Evolutionary conservation across 495 filamentous ascomycete genomes (phyloP).

Genomic region (Lophiostoma macrostomum): DNA sequence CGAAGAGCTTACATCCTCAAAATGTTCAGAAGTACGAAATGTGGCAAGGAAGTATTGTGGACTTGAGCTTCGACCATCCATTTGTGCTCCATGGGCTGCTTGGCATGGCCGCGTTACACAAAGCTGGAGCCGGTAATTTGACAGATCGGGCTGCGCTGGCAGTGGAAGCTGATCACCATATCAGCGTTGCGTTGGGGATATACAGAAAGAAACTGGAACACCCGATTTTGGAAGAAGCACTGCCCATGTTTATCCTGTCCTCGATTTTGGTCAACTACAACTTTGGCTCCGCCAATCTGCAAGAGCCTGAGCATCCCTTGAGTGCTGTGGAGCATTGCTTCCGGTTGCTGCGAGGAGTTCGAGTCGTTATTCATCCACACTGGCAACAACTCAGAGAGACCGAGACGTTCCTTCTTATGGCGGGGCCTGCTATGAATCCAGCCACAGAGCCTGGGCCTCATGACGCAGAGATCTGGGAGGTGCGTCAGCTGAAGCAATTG

Average conservation of each 20-base stretch:
- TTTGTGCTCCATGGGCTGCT: conserved; percentile 23
- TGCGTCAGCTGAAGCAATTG: conserved; percentile 3
- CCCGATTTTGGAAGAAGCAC: neutral
- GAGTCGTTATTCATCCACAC: conserved; percentile 3
- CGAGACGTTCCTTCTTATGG: neutral
- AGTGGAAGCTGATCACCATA: conserved; percentile 10
- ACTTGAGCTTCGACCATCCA: conserved; percentile 16
- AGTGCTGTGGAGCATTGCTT: conserved; percentile 15
- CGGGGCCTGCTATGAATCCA: neutral
- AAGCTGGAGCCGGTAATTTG: neutral
- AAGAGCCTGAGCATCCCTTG: conserved; percentile 9
- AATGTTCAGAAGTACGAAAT: neutral
- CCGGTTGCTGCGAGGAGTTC: conserved; percentile 8
- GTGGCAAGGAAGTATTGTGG: neutral
- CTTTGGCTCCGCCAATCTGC: neutral
- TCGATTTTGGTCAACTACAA: conserved; percentile 6
- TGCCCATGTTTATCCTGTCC: conserved; percentile 16
- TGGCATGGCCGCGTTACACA: conserved; percentile 17
- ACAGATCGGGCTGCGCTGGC: neutral
- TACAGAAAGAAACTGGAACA: conserved; percentile 9
- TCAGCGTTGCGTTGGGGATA: neutral
- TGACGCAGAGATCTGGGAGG: neutral
- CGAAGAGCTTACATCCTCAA: neutral
- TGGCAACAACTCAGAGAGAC: conserved; percentile 1
- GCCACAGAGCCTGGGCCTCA: neutral